Conservation (phyloP, 2,329 filamentous ascomycete species). For the Ilyonectria robusta region DNA sequence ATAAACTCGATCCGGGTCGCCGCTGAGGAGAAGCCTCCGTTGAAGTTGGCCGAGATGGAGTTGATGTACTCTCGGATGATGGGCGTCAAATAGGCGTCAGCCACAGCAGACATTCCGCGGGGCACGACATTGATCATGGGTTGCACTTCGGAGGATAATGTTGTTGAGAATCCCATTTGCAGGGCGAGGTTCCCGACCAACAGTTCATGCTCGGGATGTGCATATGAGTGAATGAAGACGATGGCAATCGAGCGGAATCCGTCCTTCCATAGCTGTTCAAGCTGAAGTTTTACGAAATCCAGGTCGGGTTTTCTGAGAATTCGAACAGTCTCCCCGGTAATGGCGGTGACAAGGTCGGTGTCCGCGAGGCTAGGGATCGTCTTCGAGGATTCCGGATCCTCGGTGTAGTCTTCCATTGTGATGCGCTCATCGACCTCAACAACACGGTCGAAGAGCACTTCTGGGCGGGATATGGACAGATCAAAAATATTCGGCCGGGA, state of each 20-base stretch:
- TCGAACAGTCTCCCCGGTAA: conserved; percentile 78
- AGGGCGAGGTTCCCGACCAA: not conserved
- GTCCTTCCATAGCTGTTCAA: not conserved
- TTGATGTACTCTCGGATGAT: conserved; percentile 52
- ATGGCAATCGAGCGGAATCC: conserved; percentile 5
- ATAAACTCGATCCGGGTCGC: conserved; percentile 10
- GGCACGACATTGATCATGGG: conserved; percentile 58
- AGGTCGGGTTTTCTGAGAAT: conserved; percentile 74
- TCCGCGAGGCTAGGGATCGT: conserved; percentile 59
- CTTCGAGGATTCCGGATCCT: conserved; percentile 71
- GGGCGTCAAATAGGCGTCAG: conserved; percentile 58
- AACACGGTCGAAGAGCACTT: conserved; percentile 78
- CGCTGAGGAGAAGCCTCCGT: conserved; percentile 50
- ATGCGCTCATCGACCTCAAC: conserved; percentile 83
- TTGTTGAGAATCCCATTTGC: conserved; percentile 3
- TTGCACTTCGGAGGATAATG: conserved; percentile 7
- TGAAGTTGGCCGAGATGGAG: conserved; percentile 42
- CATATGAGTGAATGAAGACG: conserved; percentile 8
- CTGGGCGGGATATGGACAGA: conserved; percentile 76
- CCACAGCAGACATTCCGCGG: conserved; percentile 56
- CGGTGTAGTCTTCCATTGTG: conserved; percentile 80
- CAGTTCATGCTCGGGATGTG: not conserved
- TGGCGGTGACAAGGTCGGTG: conserved; percentile 74
- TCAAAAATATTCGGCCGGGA: conserved; percentile 81
- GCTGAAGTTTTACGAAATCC: not conserved